Evolutionary conservation across 805 yeast genomes (phyloP).

Genomic region (Huiozyma naganishii): DNA sequence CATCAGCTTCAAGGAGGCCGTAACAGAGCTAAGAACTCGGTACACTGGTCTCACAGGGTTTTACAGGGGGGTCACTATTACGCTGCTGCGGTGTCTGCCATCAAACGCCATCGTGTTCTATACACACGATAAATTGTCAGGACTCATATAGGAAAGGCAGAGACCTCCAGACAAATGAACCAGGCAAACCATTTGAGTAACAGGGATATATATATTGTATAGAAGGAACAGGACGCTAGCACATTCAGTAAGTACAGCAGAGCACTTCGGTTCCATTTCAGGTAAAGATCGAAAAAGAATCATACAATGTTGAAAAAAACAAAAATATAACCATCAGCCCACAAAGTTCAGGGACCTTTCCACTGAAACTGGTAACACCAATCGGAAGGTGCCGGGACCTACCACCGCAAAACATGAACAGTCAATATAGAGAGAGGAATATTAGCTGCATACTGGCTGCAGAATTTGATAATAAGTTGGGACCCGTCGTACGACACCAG

Average conservation of each 20-base stretch:
- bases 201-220: neutral
- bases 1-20: constrained; percentile 32
- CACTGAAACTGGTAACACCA: too few relatives aligned
- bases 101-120: constrained; percentile 83
- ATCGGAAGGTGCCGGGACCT: too few relatives aligned
- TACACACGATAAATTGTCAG: constrained; percentile 44
- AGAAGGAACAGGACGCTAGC: too few relatives aligned
- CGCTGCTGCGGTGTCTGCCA: constrained; percentile 72
- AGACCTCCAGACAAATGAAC: too few relatives aligned
- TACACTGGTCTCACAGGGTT: constrained; percentile 57
- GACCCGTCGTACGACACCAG: constrained; percentile 55
- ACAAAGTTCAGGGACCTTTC: too few relatives aligned
- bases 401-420: too few relatives aligned
- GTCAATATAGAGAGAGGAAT: too few relatives aligned
- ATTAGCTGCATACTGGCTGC: constrained; percentile 46
- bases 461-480: constrained; percentile 70
- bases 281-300: too few relatives aligned
- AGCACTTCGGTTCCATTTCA: too few relatives aligned
- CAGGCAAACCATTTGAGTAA: neutral
- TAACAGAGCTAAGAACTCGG: constrained; percentile 32
- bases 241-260: too few relatives aligned
- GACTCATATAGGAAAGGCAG: neutral
- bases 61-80: constrained; percentile 77
- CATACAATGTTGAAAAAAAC: too few relatives aligned
- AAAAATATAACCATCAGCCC: too few relatives aligned